Percentiles rank a stretch among this genome's conserved stretches.
These are phyloP conservation scores for Liriodendron chinense DNA, from an alignment of 164 flowering plant genomes.

Conservation along the genomic window DNA sequence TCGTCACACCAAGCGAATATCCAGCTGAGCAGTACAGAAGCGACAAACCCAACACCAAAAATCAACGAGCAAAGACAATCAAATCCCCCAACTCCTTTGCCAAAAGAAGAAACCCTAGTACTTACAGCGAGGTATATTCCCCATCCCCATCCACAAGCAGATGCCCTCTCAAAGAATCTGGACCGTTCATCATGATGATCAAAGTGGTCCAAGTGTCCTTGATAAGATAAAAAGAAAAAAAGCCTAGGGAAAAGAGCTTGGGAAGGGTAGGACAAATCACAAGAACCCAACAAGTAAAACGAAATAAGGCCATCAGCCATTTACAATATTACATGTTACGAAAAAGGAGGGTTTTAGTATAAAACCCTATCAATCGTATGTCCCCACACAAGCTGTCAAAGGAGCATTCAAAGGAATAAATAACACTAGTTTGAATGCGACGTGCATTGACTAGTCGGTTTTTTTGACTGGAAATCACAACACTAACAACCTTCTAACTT, in stretches of 20 bases:
- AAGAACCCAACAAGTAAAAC: not conserved
- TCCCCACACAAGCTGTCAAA: constrained; percentile 16
- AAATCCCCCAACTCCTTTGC: not conserved
- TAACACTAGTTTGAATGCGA: constrained; percentile 23
- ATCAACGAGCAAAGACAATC: not conserved
- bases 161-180: constrained; percentile 1
- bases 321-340: not conserved
- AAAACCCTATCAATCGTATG: not conserved
- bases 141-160: not conserved
- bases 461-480: constrained; percentile 11
- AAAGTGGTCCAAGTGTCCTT: not conserved
- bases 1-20: not conserved
- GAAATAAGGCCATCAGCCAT: not conserved
- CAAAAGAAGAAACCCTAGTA: not conserved
- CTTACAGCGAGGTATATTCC: constrained; percentile 1
- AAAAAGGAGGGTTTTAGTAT: not conserved
- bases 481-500: not conserved
- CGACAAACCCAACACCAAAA: not conserved
- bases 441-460: constrained; percentile 18
- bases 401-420: constrained; percentile 29
- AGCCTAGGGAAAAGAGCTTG: not conserved
- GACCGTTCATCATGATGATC: constrained; percentile 5
- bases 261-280: not conserved
- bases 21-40: not conserved
- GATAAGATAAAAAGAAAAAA: not conserved